phyloP scores from a whole-genome alignment of 805 yeast genomes.

The Babjeviella inositovora region DNA sequence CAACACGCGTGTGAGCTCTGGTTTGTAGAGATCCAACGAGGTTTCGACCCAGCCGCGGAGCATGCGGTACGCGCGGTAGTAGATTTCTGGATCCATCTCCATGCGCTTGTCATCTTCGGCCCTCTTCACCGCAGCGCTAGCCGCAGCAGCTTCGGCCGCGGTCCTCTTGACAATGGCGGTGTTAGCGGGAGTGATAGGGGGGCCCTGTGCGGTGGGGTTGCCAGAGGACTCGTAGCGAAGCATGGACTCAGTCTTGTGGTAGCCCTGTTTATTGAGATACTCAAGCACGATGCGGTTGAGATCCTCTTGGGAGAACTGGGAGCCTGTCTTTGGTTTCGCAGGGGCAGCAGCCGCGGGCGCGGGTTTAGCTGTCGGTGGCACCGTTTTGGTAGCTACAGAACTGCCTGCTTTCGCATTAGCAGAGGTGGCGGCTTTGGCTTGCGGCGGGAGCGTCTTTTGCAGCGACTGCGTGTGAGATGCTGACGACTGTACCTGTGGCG shows the following conservation, averaged over 20 bases:
- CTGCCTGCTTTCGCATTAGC: too few relatives aligned
- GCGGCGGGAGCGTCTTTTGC: too few relatives aligned
- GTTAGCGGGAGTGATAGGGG: constrained; percentile 31
- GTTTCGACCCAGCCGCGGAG: constrained; percentile 82
- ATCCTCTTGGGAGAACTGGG: constrained; percentile 66
- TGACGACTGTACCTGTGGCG: too few relatives aligned
- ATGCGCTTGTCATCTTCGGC: constrained; percentile 11
- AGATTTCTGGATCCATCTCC: constrained; percentile 52
- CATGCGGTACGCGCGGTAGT: constrained; percentile 66
- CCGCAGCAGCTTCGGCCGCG: too few relatives aligned
- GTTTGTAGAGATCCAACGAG: constrained; percentile 80
- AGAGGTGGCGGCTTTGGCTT: too few relatives aligned
- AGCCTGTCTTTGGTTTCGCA: constrained; percentile 5
- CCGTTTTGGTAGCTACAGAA: too few relatives aligned
- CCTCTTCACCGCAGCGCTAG: constrained; percentile 16
- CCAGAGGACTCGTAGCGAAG: constrained; percentile 73
- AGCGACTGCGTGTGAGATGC: too few relatives aligned
- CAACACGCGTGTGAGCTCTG: constrained; percentile 68
- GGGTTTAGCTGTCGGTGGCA: too few relatives aligned
- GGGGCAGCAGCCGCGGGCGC: constrained; percentile 3
- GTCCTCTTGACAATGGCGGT: constrained; percentile 9
- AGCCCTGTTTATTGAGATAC: constrained; percentile 86
- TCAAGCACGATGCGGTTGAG: constrained; percentile 85
- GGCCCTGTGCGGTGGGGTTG: constrained; percentile 31
- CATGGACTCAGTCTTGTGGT: constrained; percentile 87